A percentile compares a stretch with the other conserved stretches of the same genome.
phyloP scores from a whole-genome alignment of 179 eudicot species.

The Kewa caespitosa region DNA sequence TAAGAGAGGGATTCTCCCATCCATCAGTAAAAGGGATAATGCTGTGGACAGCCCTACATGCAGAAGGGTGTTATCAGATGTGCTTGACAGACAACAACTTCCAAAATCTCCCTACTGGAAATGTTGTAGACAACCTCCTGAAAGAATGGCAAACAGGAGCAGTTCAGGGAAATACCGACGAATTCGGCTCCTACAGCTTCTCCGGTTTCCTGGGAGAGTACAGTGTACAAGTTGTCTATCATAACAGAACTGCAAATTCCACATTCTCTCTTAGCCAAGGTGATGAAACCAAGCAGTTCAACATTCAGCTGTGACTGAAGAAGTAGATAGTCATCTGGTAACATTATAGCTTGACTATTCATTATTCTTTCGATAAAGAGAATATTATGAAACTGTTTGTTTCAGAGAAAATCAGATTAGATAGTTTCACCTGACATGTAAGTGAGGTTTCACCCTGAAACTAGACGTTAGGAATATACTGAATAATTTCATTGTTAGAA shows the following conservation, averaged over 20 bases:
- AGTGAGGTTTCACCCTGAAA: background rate
- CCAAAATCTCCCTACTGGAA: constrained; percentile 67
- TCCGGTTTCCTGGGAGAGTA: constrained; percentile 70
- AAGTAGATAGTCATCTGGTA: background rate
- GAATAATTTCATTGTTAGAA: too few species aligned
- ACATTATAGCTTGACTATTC: background rate
- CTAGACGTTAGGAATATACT: too few species aligned
- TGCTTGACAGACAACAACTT: constrained; percentile 67
- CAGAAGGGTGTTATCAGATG: constrained; percentile 75
- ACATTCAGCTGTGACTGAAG: constrained; percentile 43
- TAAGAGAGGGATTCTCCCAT: constrained; percentile 72
- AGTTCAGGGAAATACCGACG: constrained; percentile 46
- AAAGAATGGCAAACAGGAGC: constrained; percentile 66
- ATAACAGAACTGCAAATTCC: constrained; percentile 38
- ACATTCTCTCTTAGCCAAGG: constrained; percentile 51
- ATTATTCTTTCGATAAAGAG: background rate
- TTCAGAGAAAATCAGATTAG: background rate
- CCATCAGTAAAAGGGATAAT: constrained; percentile 74
- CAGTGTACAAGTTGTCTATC: constrained; percentile 35
- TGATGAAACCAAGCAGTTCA: constrained; percentile 63
- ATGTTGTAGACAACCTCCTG: constrained; percentile 62
- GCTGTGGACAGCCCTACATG: constrained; percentile 75
- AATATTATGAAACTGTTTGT: background rate
- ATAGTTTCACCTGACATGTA: background rate
- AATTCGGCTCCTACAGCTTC: constrained; percentile 60